Percentiles rank a stretch among this genome's conserved stretches.
Evolutionary conservation across 2,329 filamentous ascomycete genomes (phyloP).

Genomic region (Trichoderma arundinaceum): DNA sequence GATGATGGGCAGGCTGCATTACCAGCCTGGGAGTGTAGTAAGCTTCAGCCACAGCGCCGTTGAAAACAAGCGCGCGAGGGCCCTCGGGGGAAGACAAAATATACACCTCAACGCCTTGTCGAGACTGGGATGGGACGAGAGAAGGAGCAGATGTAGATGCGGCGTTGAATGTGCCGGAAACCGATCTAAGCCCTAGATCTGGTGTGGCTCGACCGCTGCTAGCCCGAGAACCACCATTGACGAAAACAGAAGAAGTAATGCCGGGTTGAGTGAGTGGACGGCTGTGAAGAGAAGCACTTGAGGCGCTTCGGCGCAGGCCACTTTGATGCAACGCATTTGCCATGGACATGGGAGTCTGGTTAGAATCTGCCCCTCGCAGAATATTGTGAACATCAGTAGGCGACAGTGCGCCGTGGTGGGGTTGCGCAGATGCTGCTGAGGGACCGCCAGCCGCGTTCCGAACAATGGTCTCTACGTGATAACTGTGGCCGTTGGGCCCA

Average conservation of each 20-base stretch:
- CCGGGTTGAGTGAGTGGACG: slow-evolving; percentile 47
- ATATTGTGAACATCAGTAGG: slow-evolving; percentile 54
- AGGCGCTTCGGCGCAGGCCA: slow-evolving; percentile 59
- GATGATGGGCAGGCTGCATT: slow-evolving; percentile 39
- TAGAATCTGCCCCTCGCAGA: slow-evolving; percentile 53
- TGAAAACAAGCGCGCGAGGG: slow-evolving; percentile 63
- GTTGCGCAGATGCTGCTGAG: slow-evolving; percentile 13
- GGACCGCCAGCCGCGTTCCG: neutral
- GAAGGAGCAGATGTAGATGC: slow-evolving; percentile 19
- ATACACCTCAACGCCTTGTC: slow-evolving; percentile 58
- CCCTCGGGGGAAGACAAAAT: slow-evolving; percentile 66
- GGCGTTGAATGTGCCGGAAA: slow-evolving; percentile 28
- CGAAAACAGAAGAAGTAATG: slow-evolving; percentile 50
- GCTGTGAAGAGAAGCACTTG: slow-evolving; percentile 51
- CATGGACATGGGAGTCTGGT: slow-evolving; percentile 54
- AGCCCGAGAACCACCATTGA: slow-evolving; percentile 45
- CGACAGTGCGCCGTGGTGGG: slow-evolving; percentile 44
- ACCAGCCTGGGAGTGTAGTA: slow-evolving; percentile 56
- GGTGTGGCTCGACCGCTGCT: slow-evolving; percentile 57
- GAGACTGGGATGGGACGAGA: slow-evolving; percentile 34
- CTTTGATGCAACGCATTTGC: slow-evolving; percentile 56
- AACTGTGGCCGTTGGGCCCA: slow-evolving; percentile 44
- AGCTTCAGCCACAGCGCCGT: slow-evolving; percentile 54
- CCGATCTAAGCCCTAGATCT: slow-evolving; percentile 47
- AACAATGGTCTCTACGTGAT: slow-evolving; percentile 44